Evolutionary conservation across 108 stramenopile species (phyloP), one percentile per base, ranked within the genome.

Genomic region (Skeletonema menzelii): DNA sequence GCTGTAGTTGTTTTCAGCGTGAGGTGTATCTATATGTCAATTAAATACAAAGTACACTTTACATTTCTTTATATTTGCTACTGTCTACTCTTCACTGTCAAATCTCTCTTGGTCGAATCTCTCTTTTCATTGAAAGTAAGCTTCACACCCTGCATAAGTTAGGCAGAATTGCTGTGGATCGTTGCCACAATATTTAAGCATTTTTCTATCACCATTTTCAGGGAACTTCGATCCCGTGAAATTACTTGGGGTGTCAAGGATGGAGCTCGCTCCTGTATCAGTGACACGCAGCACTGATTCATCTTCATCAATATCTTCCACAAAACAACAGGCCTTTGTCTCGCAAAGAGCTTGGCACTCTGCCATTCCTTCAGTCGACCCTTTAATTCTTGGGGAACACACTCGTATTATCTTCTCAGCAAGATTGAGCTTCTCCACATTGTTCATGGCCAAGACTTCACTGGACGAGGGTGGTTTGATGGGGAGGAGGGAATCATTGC

Each of bases 131-230:
- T 53, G 49, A 55, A 67, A 75, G 6, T 60, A 67, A 31, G 46
- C 28, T 26, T 58, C 40, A 47, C 74, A 75, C 5, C 74, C 74
- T 19, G 74, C 74, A 65, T 67, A 75, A 4, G 44, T 61, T 15
- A 75, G 2, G 40, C 74, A 75, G 32, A 34, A 59, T 5, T 60
- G 40, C 27, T 59, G 46, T 6, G 59, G 58, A 24, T 72, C 70
- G 56, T 63, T 30, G 44, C 61, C 70, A 38, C 70, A 72, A 49
- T 63, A 63, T 30, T 72, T 28, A 1, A 32, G 49, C 5, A 53
- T n/a, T 27, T 27, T 27, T 28, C 47, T 27, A 17, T 28, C 40
- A 28, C 28, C 1, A 31, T 28, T 27, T 27, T 46, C 47, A 31
- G 65, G 8, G 47, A 27, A 31, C 13, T n/a, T 59, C 14, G 59